Evolutionary conservation across 129 eudicot genomes (phyloP).

Genomic region (Cynara cardunculus): DNA sequence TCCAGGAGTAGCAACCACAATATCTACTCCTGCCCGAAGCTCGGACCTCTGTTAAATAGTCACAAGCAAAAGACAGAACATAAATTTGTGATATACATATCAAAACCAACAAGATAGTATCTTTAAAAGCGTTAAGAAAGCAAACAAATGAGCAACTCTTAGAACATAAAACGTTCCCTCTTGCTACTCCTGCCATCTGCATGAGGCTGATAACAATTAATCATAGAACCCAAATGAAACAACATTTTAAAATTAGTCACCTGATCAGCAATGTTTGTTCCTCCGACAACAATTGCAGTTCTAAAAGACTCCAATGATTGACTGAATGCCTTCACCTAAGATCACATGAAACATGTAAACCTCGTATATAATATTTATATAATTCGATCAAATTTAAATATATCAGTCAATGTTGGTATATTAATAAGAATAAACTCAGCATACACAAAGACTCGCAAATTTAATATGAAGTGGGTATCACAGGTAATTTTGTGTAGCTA

Average conservation of each 20-base stretch:
- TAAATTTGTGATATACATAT: not conserved
- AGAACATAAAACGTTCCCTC: not conserved
- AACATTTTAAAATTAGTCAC: slow-evolving; percentile 26
- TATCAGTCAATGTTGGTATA: not conserved
- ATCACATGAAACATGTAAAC: slow-evolving; percentile 9
- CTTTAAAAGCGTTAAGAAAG: not conserved
- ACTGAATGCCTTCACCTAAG: slow-evolving; percentile 78
- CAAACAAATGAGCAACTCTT: not conserved
- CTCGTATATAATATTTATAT: slow-evolving; percentile 1
- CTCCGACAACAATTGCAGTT: slow-evolving; percentile 94
- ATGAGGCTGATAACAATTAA: not conserved
- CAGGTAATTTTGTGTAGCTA: not conserved
- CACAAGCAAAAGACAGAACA: slow-evolving; percentile 11
- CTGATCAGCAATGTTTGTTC: slow-evolving; percentile 88
- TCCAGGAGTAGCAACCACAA: slow-evolving; percentile 93
- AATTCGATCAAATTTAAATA: not conserved
- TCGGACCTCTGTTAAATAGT: slow-evolving; percentile 63
- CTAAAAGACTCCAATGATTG: slow-evolving; percentile 65
- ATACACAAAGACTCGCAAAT: not conserved
- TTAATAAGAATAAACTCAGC: not conserved
- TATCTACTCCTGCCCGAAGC: slow-evolving; percentile 69
- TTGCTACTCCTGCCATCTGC: not conserved
- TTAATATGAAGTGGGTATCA: slow-evolving; percentile 2
- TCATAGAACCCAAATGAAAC: slow-evolving; percentile 3
- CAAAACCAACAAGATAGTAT: not conserved